A percentile compares a stretch with the other conserved stretches of the same genome.
phyloP scores from a whole-genome alignment of 306 rosid genomes.

The Carpinus viminea region DNA sequence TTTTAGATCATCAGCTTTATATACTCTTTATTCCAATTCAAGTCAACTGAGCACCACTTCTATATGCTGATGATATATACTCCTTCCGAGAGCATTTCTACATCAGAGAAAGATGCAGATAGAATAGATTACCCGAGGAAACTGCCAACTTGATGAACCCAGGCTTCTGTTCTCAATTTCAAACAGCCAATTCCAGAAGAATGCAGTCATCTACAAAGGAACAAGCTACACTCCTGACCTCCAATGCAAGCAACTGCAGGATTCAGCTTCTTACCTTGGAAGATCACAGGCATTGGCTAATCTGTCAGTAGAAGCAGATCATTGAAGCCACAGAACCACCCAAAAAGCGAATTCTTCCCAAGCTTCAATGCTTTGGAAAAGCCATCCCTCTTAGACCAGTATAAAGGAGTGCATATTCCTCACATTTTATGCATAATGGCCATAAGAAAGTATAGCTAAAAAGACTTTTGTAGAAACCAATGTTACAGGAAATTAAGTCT shows the following conservation, averaged over 20 bases:
- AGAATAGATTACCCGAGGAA: background rate
- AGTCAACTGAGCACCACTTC: background rate
- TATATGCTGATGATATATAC: background rate
- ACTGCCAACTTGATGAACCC: background rate
- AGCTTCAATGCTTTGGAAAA: slow-evolving; percentile 7
- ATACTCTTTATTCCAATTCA: background rate
- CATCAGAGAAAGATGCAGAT: background rate
- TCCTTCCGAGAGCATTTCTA: background rate
- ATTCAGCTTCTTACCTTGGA: slow-evolving; percentile 18
- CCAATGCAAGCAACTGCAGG: background rate
- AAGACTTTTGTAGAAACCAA: background rate
- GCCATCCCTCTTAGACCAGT: slow-evolving; percentile 10
- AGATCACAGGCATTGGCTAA: background rate
- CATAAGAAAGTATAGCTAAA: background rate
- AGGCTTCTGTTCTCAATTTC: background rate
- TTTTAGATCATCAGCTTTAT: background rate
- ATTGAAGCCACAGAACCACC: background rate
- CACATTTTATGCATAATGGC: background rate
- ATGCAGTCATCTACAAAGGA: background rate
- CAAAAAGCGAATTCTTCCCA: slow-evolving; percentile 2
- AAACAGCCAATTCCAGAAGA: background rate
- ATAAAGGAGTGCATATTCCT: background rate
- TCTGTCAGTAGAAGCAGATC: slow-evolving; percentile 16
- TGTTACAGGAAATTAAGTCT: background rate
- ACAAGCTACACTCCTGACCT: background rate